Conservation (phyloP, 345 rosid genomes). For the Aethionema arabicum region DNA sequence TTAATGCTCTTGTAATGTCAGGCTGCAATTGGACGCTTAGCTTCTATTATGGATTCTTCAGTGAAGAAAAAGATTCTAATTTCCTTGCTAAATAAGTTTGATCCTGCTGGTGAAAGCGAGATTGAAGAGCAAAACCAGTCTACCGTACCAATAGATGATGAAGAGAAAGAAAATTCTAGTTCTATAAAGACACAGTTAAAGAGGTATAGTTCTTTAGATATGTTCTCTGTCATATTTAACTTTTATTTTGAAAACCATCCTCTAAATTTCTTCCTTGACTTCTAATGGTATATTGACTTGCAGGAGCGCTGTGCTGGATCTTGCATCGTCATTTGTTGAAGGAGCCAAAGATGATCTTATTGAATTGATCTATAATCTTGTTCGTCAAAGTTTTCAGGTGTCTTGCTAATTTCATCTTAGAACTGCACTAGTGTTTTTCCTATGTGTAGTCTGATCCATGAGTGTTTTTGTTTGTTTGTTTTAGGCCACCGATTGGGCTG, state of each 20-base stretch:
- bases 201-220: constrained; percentile 45
- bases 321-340: constrained; percentile 70
- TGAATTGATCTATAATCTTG: constrained; percentile 59
- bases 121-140: constrained; percentile 34
- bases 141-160: constrained; percentile 34
- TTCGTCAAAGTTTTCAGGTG: constrained; percentile 65
- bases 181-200: constrained; percentile 41
- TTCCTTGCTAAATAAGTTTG: constrained; percentile 58
- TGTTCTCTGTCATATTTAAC: neutral
- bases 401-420: neutral
- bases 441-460: constrained; percentile 25
- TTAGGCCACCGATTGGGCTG: constrained; percentile 52
- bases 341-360: constrained; percentile 74
- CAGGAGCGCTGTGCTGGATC: constrained; percentile 58
- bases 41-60: constrained; percentile 74
- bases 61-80: constrained; percentile 54
- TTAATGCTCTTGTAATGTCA: constrained; percentile 41
- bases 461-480: constrained; percentile 25
- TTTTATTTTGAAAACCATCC: neutral
- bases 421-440: neutral
- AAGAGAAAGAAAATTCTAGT: constrained; percentile 37
- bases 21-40: constrained; percentile 85
- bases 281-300: neutral
- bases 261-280: constrained; percentile 3
- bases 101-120: constrained; percentile 49